A percentile compares a stretch with the other conserved stretches of the same genome.
phyloP scores from a whole-genome alignment of 1,284 basidiomycete species.

The Microbotryum violaceum region DNA sequence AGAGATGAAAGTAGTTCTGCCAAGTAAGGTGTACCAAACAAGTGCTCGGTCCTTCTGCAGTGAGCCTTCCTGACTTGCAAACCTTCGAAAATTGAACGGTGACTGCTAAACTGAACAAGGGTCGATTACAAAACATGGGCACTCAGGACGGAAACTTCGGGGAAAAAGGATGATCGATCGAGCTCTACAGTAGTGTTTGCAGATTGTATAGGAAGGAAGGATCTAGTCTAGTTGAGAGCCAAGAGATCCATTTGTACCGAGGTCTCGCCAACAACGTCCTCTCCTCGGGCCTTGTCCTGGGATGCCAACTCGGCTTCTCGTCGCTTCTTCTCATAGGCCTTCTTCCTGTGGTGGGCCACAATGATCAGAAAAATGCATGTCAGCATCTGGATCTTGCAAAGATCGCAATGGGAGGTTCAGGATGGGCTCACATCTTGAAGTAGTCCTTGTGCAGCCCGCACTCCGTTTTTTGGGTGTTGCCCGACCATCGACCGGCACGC shows the following conservation, averaged over 20 bases:
- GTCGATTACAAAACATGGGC: too few relatives aligned
- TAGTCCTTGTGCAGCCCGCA: constrained; percentile 91
- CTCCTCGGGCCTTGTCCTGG: constrained; percentile 34
- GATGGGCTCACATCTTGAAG: constrained; percentile 18
- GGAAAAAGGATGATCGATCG: too few relatives aligned
- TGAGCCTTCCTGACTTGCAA: too few relatives aligned
- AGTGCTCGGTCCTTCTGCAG: too few relatives aligned
- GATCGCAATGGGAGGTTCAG: neutral
- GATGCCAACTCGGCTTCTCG: constrained; percentile 33
- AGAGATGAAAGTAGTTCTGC: too few relatives aligned
- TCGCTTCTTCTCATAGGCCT: constrained; percentile 38
- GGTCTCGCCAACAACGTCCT: constrained; percentile 30
- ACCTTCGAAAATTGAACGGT: too few relatives aligned
- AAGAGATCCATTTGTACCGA: constrained; percentile 8
- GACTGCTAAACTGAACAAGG: too few relatives aligned
- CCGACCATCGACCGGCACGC: constrained; percentile 85
- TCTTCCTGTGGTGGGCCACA: constrained; percentile 43
- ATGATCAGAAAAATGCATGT: neutral
- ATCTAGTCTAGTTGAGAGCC: too few relatives aligned
- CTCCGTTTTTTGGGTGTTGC: constrained; percentile 77
- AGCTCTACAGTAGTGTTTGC: too few relatives aligned
- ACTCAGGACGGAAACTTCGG: too few relatives aligned
- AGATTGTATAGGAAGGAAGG: too few relatives aligned
- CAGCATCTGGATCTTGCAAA: neutral
- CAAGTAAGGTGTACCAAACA: too few relatives aligned